Conservation (phyloP, 306 rosid genomes). For the Prunus fruticosa region DNA sequence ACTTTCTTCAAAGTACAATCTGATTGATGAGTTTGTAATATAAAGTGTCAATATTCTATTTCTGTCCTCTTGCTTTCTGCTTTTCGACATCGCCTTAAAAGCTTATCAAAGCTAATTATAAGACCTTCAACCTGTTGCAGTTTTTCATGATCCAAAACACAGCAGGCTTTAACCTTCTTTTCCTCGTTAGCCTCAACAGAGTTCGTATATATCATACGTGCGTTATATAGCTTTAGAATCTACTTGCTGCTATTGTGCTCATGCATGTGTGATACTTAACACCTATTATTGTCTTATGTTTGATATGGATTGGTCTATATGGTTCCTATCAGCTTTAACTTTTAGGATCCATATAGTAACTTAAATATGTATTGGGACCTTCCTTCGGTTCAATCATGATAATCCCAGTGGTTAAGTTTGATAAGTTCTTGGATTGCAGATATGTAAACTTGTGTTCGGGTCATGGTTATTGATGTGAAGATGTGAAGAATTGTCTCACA, state of each 20-base stretch:
- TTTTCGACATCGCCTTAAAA: neutral
- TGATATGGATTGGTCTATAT: neutral
- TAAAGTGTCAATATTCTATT: constrained; percentile 30
- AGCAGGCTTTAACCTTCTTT: neutral
- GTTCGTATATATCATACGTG: neutral
- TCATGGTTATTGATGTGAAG: too few species aligned
- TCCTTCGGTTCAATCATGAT: too few species aligned
- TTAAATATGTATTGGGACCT: too few species aligned
- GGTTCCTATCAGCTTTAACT: neutral
- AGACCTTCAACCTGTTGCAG: neutral
- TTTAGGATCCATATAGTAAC: neutral
- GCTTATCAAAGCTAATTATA: too few species aligned
- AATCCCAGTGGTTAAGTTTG: too few species aligned
- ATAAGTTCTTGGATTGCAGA: too few species aligned
- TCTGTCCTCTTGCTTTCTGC: neutral
- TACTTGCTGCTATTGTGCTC: neutral
- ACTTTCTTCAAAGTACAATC: constrained; percentile 29
- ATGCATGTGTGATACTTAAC: too few species aligned
- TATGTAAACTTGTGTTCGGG: too few species aligned
- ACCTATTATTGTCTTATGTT: neutral
- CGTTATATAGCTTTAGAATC: neutral
- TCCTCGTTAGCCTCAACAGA: neutral
- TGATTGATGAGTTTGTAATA: constrained; percentile 14
- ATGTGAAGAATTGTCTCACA: too few species aligned
- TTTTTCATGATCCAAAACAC: neutral